Evolutionary conservation across 2,329 filamentous ascomycete genomes (phyloP).

Genomic region (Fusarium mangiferae): DNA sequence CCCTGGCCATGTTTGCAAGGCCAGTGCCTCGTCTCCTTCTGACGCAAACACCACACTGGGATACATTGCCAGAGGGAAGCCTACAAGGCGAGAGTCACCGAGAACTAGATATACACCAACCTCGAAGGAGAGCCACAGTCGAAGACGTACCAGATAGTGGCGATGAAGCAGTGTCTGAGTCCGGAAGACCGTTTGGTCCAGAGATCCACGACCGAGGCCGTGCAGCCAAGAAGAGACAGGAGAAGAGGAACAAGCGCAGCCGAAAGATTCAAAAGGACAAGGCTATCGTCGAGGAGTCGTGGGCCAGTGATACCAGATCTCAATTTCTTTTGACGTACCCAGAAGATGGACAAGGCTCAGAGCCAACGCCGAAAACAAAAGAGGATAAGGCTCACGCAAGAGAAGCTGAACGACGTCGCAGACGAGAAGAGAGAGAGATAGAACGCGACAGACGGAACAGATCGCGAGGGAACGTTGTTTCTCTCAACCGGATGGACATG

Average conservation of each 20-base stretch:
- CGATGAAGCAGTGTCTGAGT: not conserved
- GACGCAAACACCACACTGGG: not conserved
- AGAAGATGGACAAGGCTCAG: fast-evolving
- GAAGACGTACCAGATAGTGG: not conserved
- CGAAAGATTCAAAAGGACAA: not conserved
- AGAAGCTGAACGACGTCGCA: not conserved
- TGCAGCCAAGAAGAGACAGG: not conserved
- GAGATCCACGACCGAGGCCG: not conserved
- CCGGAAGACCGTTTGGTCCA: fast-evolving
- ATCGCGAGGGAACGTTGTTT: not conserved
- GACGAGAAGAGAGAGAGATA: not conserved
- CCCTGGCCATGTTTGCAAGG: no score
- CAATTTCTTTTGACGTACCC: not conserved
- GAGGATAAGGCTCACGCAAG: not conserved
- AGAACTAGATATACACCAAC: fast-evolving
- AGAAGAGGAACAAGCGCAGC: not conserved
- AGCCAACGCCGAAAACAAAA: not conserved
- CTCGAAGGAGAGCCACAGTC: not conserved
- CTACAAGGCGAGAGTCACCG: fast-evolving
- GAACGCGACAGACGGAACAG: not conserved
- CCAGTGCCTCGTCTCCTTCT: not conserved
- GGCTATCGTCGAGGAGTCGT: not conserved
- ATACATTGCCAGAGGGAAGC: fast-evolving
- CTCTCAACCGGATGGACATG: not conserved
- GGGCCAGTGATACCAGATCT: fast-evolving